Evolutionary conservation across 768 basidiomycete genomes (phyloP).

Genomic region (Tylopilus vinaceipallidus): DNA sequence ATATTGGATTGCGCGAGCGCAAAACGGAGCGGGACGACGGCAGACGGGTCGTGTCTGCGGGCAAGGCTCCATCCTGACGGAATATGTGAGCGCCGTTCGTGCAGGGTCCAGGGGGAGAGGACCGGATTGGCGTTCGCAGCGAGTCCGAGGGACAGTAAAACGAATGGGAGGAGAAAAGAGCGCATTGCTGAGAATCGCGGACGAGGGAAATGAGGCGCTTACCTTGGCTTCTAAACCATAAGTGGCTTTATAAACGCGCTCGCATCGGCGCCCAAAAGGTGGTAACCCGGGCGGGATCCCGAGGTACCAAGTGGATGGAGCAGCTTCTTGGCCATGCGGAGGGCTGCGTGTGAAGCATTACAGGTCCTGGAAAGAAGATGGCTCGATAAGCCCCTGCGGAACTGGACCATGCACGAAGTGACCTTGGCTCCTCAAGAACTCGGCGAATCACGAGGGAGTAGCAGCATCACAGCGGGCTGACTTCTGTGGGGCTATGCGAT

Average conservation of each 20-base stretch:
- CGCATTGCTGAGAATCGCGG: conserved; percentile 9
- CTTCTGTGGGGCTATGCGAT: background rate
- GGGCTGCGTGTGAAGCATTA: background rate
- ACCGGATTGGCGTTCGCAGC: conserved; percentile 3
- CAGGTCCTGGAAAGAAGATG: background rate
- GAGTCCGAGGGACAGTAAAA: conserved; percentile 22
- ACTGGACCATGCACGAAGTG: background rate
- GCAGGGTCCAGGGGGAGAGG: conserved; percentile 7
- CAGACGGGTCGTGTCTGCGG: conserved; percentile 31
- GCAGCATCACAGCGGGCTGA: background rate
- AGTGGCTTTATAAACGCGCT: background rate
- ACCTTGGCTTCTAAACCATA: background rate
- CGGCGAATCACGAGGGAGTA: background rate
- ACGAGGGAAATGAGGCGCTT: background rate
- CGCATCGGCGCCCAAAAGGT: background rate
- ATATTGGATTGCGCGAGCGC: conserved; percentile 44
- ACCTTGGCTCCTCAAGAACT: background rate
- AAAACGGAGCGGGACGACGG: conserved; percentile 43
- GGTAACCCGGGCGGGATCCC: background rate
- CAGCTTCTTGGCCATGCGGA: background rate
- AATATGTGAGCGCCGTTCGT: conserved; percentile 31
- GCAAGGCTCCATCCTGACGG: conserved; percentile 39
- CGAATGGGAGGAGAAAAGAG: conserved; percentile 20
- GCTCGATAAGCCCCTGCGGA: background rate
- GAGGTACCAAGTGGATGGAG: background rate